Evolutionary conservation across 768 basidiomycete species (phyloP).

Genomic region (Lactifluus rugatus): DNA sequence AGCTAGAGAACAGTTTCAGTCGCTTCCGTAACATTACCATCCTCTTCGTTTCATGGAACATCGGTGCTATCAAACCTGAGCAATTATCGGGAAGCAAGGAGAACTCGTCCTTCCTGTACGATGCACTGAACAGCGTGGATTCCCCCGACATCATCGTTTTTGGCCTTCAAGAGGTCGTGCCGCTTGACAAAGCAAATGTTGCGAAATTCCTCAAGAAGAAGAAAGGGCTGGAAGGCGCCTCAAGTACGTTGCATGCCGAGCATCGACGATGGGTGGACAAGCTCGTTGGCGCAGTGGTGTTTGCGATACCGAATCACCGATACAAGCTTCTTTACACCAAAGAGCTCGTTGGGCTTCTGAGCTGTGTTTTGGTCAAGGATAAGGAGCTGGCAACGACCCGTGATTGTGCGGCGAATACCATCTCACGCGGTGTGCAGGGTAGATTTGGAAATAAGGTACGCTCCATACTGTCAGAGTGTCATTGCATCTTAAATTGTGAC

Average conservation of each 20-base stretch:
- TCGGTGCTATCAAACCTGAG: constrained; percentile 80
- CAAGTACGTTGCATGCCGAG: constrained; percentile 76
- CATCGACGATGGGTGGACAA: constrained; percentile 88
- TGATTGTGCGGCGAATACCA: constrained; percentile 64
- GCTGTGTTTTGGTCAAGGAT: constrained; percentile 64
- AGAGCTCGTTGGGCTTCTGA: constrained; percentile 84
- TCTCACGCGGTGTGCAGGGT: constrained; percentile 90
- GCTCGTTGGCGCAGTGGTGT: constrained; percentile 58
- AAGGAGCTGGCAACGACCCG: constrained; percentile 49
- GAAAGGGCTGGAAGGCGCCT: constrained; percentile 51
- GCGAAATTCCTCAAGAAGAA: constrained; percentile 77
- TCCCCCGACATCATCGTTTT: constrained; percentile 84
- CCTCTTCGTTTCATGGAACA: constrained; percentile 87
- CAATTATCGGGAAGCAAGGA: constrained; percentile 51
- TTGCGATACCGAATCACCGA: constrained; percentile 58
- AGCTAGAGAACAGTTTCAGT: constrained; percentile 69
- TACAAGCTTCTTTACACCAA: constrained; percentile 81
- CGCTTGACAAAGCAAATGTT: constrained; percentile 91
- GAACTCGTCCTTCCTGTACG: constrained; percentile 76
- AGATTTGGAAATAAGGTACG: constrained; percentile 91
- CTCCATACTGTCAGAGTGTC: background rate
- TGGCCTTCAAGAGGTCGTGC: constrained; percentile 94
- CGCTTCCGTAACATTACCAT: constrained; percentile 67
- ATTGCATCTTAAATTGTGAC: background rate
- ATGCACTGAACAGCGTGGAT: constrained; percentile 62